phyloP scores from a whole-genome alignment of 179 eudicot genomes.

The Pouteria campechiana region DNA sequence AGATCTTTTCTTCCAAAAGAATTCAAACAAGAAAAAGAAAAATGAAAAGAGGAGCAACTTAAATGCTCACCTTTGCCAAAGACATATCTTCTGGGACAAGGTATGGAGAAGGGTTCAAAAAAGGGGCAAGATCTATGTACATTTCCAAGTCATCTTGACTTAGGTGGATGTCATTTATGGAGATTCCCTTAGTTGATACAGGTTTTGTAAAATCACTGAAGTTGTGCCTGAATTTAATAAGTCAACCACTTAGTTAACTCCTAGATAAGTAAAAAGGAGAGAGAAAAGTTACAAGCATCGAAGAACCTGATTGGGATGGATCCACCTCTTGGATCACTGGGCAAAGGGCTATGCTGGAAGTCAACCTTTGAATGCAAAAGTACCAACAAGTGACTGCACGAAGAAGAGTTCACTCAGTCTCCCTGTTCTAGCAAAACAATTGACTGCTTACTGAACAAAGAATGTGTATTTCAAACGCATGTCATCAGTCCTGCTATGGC shows the following conservation, averaged over 20 bases:
- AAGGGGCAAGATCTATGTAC: slow-evolving; percentile 97
- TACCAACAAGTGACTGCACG: slow-evolving; percentile 80
- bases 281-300: slow-evolving; percentile 1
- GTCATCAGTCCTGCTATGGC: too few relatives aligned
- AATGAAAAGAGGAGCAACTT: too few relatives aligned
- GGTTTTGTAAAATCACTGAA: slow-evolving; percentile 90
- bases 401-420: too few relatives aligned
- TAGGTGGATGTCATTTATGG: slow-evolving; percentile 64
- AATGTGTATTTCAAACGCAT: too few relatives aligned
- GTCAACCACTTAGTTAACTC: not conserved
- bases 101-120: slow-evolving; percentile 86
- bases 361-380: slow-evolving; percentile 95
- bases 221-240: slow-evolving; percentile 58
- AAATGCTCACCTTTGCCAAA: slow-evolving; percentile 56
- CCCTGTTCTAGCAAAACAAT: too few relatives aligned
- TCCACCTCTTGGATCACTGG: slow-evolving; percentile 69
- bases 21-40: not conserved
- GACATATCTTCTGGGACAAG: slow-evolving; percentile 97
- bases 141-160: slow-evolving; percentile 85
- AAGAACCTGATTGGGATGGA: slow-evolving; percentile 73
- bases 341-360: slow-evolving; percentile 89
- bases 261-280: not conserved
- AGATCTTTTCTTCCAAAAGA: too few relatives aligned
- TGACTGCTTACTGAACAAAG: too few relatives aligned
- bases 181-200: slow-evolving; percentile 77